A percentile compares a stretch with the other conserved stretches of the same genome.
Conservation (phyloP, 257 asterid species). For the Primulina huaijiensis region DNA sequence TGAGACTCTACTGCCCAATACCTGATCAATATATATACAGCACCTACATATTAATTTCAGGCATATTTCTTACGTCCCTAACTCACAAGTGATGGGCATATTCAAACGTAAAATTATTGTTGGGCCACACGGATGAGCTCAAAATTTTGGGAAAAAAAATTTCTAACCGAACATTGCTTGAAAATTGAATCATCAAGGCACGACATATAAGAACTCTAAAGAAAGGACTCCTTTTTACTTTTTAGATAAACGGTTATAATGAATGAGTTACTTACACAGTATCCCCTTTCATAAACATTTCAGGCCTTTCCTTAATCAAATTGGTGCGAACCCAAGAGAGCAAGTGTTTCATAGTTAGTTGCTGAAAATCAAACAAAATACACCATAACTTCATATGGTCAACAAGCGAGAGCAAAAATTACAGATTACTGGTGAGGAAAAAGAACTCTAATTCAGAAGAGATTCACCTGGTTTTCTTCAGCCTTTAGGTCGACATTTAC, state of each 20-base stretch:
- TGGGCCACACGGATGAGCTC: not conserved
- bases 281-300: conserved; percentile 98
- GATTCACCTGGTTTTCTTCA: conserved; percentile 58
- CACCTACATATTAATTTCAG: too few species aligned
- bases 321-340: conserved; percentile 86
- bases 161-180: not conserved
- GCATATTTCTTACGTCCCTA: not conserved
- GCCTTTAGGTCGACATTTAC: conserved; percentile 57
- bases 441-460: conserved; percentile 15
- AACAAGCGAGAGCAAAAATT: conserved; percentile 2
- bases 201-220: too few species aligned
- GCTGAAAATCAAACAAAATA: conserved; percentile 28
- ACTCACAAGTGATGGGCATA: not conserved
- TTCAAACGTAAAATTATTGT: not conserved
- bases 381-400: conserved; percentile 1
- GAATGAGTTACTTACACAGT: conserved; percentile 64
- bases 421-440: not conserved
- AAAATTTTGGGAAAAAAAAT: not conserved
- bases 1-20: not conserved
- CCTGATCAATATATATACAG: not conserved
- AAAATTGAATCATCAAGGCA: not conserved
- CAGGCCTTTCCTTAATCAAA: conserved; percentile 96
- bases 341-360: conserved; percentile 76
- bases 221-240: too few species aligned
- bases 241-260: not conserved